phyloP scores from a whole-genome alignment of 2,329 filamentous ascomycete genomes.

The Neonectria ditissima region DNA sequence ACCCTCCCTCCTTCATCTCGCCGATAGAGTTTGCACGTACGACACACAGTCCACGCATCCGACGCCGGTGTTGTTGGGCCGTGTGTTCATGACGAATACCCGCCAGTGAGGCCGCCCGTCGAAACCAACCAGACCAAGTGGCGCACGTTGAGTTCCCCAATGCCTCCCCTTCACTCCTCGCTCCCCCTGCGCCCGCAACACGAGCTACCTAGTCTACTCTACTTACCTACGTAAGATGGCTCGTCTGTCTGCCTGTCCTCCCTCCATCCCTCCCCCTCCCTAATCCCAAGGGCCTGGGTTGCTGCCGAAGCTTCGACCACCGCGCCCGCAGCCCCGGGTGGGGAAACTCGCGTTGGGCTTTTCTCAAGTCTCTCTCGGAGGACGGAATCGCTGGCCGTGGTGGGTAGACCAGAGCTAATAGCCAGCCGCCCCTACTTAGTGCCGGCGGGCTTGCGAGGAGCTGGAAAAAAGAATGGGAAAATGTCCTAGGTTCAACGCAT shows the following conservation, averaged over 20 bases:
- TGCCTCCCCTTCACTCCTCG: neutral
- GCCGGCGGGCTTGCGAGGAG: slow-evolving; percentile 2
- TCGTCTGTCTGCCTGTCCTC: neutral
- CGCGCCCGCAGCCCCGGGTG: slow-evolving; percentile 18
- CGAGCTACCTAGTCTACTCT: slow-evolving; percentile 6
- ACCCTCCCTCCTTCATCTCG: slow-evolving; percentile 11
- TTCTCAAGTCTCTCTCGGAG: too few relatives aligned
- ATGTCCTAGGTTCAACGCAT: neutral
- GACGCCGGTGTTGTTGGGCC: slow-evolving; percentile 1
- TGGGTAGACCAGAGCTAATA: slow-evolving; percentile 8
- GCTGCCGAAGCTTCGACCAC: slow-evolving; percentile 9
- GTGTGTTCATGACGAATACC: neutral
- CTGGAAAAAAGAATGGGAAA: neutral
- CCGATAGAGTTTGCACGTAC: slow-evolving; percentile 26
- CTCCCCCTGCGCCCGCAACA: neutral
- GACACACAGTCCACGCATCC: slow-evolving; percentile 3
- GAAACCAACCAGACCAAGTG: neutral
- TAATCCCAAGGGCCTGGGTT: slow-evolving; percentile 5
- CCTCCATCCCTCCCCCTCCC: neutral
- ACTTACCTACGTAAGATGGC: neutral
- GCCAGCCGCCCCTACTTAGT: slow-evolving; percentile 7
- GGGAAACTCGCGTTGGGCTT: neutral
- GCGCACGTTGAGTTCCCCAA: neutral
- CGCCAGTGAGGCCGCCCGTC: slow-evolving; percentile 6
- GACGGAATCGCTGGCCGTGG: slow-evolving; percentile 8